Evolutionary conservation across 305 asterid species (phyloP).

Genomic region (Fraxinus angustifolia): DNA sequence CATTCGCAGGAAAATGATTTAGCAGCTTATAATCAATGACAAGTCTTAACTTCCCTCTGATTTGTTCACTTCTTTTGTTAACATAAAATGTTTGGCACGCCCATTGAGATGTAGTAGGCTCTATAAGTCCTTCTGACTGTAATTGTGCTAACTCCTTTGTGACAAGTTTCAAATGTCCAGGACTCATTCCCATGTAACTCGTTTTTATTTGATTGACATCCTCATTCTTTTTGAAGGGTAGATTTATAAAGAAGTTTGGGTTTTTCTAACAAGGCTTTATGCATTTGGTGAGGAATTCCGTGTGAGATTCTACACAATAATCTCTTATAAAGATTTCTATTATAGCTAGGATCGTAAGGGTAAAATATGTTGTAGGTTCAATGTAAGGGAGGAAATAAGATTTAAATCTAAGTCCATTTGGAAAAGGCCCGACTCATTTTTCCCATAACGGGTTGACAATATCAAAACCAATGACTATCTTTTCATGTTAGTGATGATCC

Average conservation of each 20-base stretch:
- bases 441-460: too few species aligned
- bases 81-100: neutral
- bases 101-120: neutral
- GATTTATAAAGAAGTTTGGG: neutral
- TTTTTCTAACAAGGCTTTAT: too few species aligned
- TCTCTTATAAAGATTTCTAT: too few species aligned
- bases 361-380: too few species aligned
- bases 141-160: neutral
- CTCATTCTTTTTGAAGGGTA: neutral
- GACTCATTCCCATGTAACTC: neutral
- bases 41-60: neutral
- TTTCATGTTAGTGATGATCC: neutral
- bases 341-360: too few species aligned
- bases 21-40: neutral
- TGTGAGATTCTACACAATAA: too few species aligned
- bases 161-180: neutral
- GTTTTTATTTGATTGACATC: neutral
- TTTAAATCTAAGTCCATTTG: too few species aligned
- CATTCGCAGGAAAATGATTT: neutral
- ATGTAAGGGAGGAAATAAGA: too few species aligned
- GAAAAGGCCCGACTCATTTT: too few species aligned
- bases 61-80: neutral
- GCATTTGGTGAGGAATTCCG: too few species aligned
- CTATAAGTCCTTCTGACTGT: neutral
- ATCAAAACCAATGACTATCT: neutral